Base-by-base conservation (phyloP, 2,329 filamentous ascomycete genomes). In the Corinectria fuckeliana region DNA sequence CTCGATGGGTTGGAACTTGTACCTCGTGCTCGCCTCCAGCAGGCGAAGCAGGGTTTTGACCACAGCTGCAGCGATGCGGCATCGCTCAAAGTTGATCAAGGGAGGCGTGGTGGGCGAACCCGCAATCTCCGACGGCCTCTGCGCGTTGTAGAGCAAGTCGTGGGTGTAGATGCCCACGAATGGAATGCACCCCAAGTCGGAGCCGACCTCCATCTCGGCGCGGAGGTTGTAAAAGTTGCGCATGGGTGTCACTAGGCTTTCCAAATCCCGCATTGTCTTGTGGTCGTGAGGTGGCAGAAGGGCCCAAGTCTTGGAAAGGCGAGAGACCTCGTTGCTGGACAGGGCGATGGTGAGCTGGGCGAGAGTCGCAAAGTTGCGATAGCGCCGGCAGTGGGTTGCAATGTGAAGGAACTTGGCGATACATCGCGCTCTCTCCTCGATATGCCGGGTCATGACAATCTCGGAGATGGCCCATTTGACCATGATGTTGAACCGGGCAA, bases 401-500 rank as follows among this genome's bases (percentile, higher is more conserved):
- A 94, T 91, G 77, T 94, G 91, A 59, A 95, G 91, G 72, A 85
- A 90, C 75, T 95, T 94, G 75, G 91, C 88, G 63, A 95, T 86
- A 72, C 89, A 92, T 34, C 88, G 82, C 20, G 90, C 90, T 51
- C 91, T 84, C 75, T 95, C 91, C 61, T 89, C 86, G 10, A 89
- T 76, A 56, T 88, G 80, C 64, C 89, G 85, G 0, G 91, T 95
- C 47, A 95, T 81, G 8, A 95, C 84, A 64, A 91, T 85, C 74
- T 94, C 90, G 1, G 91, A 94, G 25, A 93, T 85, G 25, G 87
- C 89, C 91, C 91, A 95, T 74, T 94, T 94, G 61, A 93, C 91
- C 79, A 94, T 91, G 63, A 95, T 86, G 74, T 95, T 95, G 80
- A 95, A 95, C 48, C 91, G 88, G 8, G 91, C 90, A 73, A 94